Evolutionary conservation across 805 yeast genomes (phyloP).

Genomic region (Wickerhamiella alocasiicola): DNA sequence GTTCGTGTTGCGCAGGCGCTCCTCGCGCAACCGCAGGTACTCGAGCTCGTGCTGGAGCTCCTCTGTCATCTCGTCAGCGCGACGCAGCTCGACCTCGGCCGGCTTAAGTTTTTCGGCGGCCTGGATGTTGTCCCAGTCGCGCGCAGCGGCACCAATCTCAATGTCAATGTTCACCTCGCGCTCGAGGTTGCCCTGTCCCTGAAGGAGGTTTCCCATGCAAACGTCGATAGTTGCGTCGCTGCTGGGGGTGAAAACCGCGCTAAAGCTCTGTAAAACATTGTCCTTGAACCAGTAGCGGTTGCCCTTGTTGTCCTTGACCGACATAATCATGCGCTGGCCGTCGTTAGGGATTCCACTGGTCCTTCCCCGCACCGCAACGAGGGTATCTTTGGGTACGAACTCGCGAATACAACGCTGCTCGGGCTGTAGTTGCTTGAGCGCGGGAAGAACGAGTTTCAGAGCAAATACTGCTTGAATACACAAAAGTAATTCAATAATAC

Average conservation of each 20-base stretch:
- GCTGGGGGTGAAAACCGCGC: conserved; percentile 76
- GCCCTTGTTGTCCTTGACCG: conserved; percentile 58
- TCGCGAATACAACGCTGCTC: conserved; percentile 80
- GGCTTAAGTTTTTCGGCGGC: conserved; percentile 90
- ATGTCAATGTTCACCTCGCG: conserved; percentile 65
- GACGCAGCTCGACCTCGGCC: conserved; percentile 77
- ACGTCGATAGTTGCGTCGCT: conserved; percentile 77
- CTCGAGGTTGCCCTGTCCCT: conserved; percentile 30
- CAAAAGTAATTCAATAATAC: conserved; percentile 13
- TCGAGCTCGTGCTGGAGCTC: conserved; percentile 71
- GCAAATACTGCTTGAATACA: conserved; percentile 19
- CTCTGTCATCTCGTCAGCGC: conserved; percentile 71
- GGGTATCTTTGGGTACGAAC: conserved; percentile 69
- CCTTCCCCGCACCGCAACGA: conserved; percentile 73
- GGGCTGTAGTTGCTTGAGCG: conserved; percentile 20
- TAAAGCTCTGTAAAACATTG: conserved; percentile 59
- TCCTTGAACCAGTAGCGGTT: conserved; percentile 71
- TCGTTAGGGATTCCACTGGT: conserved; percentile 70
- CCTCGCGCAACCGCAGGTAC: conserved; percentile 80
- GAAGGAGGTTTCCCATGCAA: conserved; percentile 63
- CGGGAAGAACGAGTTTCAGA: conserved; percentile 26
- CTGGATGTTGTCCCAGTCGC: conserved; percentile 95
- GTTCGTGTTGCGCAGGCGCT: conserved; percentile 87
- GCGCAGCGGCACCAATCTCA: conserved; percentile 91
- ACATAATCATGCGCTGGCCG: conserved; percentile 67